A percentile compares a stretch with the other conserved stretches of the same genome.
These are phyloP conservation scores for Posidonia oceanica DNA, from an alignment of 116 monocot species.

Conservation along the genomic window DNA sequence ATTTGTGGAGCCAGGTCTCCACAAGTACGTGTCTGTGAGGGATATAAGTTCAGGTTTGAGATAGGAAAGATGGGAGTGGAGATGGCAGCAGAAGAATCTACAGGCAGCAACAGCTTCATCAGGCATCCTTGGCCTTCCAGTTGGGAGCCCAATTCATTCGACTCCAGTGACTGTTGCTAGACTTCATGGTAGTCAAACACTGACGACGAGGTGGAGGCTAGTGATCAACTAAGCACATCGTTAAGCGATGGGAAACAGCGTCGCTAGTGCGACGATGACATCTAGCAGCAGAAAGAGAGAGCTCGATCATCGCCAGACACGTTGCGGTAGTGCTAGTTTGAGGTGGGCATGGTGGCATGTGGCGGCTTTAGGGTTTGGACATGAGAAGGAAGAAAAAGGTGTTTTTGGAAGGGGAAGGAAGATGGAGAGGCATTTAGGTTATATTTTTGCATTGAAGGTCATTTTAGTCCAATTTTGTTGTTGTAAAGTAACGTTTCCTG, in stretches of 20 bases:
- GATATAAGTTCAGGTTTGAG: background rate
- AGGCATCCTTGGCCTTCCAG: slow-evolving; percentile 34
- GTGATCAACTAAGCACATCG: background rate
- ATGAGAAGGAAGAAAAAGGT: no score
- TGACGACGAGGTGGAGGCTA: slow-evolving; percentile 19
- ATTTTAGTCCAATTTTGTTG: no score
- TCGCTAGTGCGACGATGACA: no score
- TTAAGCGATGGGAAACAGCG: background rate
- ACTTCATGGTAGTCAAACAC: slow-evolving; percentile 16
- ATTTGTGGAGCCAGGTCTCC: slow-evolving; percentile 42
- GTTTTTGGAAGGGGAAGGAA: no score
- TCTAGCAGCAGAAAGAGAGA: no score
- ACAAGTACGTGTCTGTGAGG: background rate
- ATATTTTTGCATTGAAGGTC: no score
- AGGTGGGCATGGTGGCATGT: no score
- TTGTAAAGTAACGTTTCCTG: no score
- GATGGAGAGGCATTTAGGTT: no score
- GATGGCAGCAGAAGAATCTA: slow-evolving; percentile 72
- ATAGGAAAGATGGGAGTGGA: slow-evolving; percentile 18
- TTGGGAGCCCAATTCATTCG: slow-evolving; percentile 46
- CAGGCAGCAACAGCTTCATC: slow-evolving; percentile 79
- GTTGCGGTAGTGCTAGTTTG: background rate
- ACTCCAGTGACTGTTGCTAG: slow-evolving; percentile 51
- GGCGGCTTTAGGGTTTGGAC: no score
- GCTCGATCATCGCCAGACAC: no score